A percentile compares a stretch with the other conserved stretches of the same genome.
These are phyloP conservation scores for Lipomyces yarrowii DNA, from an alignment of 1,139 yeast genomes.

Conservation along the genomic window DNA sequence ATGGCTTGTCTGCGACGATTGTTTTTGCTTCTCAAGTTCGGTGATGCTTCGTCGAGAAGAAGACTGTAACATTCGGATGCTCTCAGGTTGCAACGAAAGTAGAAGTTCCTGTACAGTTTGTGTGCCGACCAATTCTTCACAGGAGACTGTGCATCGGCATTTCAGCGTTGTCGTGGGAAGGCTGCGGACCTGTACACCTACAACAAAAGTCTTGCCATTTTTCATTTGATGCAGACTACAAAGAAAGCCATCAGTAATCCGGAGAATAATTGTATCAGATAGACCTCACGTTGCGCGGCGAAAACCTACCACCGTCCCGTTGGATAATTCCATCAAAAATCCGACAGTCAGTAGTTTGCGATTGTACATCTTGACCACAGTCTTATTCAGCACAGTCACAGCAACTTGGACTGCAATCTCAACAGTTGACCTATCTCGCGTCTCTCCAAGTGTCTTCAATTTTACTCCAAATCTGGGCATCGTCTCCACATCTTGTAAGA, in stretches of 20 bases:
- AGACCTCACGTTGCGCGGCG: conserved; percentile 16
- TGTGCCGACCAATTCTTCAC: conserved; percentile 10
- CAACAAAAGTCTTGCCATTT: not conserved
- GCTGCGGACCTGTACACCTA: not conserved
- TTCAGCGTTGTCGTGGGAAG: not conserved
- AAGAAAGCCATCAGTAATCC: not conserved
- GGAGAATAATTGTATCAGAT: not conserved
- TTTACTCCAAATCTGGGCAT: conserved; percentile 17
- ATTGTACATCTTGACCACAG: not conserved
- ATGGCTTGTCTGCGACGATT: not conserved
- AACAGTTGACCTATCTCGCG: not conserved
- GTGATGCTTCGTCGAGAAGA: not conserved
- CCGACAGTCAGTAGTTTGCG: conserved; percentile 14
- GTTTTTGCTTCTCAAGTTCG: not conserved
- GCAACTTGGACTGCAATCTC: not conserved
- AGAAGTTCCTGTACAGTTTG: not conserved
- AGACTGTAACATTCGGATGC: not conserved
- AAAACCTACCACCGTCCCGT: conserved; percentile 17
- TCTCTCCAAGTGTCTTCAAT: conserved; percentile 15
- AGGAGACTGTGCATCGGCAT: conserved; percentile 8
- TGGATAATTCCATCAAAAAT: conserved; percentile 12
- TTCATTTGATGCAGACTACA: conserved; percentile 5
- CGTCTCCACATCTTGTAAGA: conserved; percentile 14
- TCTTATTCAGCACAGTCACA: conserved; percentile 1
- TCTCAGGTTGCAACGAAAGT: not conserved